Base-by-base conservation (phyloP, 495 filamentous ascomycete species). In the Thozetella sp. region DNA sequence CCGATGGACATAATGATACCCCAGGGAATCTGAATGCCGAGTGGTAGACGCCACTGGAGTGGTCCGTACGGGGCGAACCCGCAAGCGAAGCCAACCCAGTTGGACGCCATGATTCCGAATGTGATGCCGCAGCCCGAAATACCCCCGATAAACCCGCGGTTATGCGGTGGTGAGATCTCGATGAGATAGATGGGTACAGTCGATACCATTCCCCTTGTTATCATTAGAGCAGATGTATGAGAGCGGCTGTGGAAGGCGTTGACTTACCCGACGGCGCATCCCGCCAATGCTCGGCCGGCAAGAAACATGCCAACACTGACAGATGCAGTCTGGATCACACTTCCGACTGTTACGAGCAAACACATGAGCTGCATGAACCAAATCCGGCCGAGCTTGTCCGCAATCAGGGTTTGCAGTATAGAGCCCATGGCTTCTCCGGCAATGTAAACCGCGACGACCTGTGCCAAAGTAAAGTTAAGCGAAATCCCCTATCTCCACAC, bases 291-390 rank as follows among this genome's bases (percentile, higher is more conserved):
- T 23, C 84, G 82, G 19, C 83, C 84, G 2, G 81, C 81, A 26
- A 87, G 76, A 64, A 85, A 85, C 83, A 85, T 87, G 25, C 80
- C 83, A 48, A 85, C 83, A 52, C 84, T 87, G 34, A 85, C 71
- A 10, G 82, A 77, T 10, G 80, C 83, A 0, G 84, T 84, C 58
- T 86, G 83, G 60, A 86, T 82, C 23, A 73, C 65, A 2, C 78
- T 82, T 34, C 83, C 84, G 46, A 86, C 78, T 1, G 83, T 86
- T 23, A 87, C 83, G 46, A 87, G 67, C 15, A 84, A 59, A 61
- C 82, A 85, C 71, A 82, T 76, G 51, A 84, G 50, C 59, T 85
- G 80, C 84, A 87, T 87, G 63, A 86, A 85, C 0, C 81, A 76
- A 45, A 84, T 81, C 34, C 84, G 81, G 26, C 84, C 84, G 10